These are phyloP conservation scores for Cercospora sesami DNA, from an alignment of 2,329 filamentous ascomycete genomes.

Conservation along the genomic window DNA sequence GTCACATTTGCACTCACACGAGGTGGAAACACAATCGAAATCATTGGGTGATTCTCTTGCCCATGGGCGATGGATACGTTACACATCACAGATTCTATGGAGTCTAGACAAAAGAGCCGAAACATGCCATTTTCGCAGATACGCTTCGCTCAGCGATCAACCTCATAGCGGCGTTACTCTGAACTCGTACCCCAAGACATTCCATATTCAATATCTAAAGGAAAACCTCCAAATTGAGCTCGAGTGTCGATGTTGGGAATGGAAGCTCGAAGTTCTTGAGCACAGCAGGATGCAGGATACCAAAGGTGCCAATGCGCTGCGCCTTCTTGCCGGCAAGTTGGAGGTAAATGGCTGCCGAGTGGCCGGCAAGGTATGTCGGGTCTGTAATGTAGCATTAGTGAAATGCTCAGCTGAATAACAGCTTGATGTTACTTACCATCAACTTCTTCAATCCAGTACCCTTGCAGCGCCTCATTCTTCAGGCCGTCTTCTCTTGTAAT, in stretches of 20 bases:
- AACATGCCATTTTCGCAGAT: not conserved
- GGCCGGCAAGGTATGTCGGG: conserved; percentile 85
- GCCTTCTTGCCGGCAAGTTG: conserved; percentile 69
- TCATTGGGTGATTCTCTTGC: not conserved
- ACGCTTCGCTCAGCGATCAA: not conserved
- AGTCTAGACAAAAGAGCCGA: not conserved
- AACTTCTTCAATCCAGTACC: conserved; percentile 92
- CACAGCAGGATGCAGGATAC: conserved; percentile 89
- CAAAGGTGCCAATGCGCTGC: conserved; percentile 80
- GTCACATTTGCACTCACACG: not conserved
- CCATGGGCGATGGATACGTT: not conserved
- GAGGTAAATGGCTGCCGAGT: conserved; percentile 81
- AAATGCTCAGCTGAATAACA: not conserved
- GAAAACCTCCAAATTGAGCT: conserved; percentile 93
- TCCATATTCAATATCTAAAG: conserved; percentile 54
- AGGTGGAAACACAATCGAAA: not conserved
- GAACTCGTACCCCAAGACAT: not conserved
- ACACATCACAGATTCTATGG: not conserved
- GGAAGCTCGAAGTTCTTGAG: conserved; percentile 90
- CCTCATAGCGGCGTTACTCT: not conserved
- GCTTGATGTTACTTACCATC: conserved; percentile 57
- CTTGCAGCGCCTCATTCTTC: conserved; percentile 51
- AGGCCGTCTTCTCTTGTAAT: conserved; percentile 72
- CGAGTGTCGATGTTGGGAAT: conserved; percentile 90
- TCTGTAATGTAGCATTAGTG: conserved; percentile 50